phyloP scores from a whole-genome alignment of 2,329 filamentous ascomycete genomes.

The Epichloe sibirici region DNA sequence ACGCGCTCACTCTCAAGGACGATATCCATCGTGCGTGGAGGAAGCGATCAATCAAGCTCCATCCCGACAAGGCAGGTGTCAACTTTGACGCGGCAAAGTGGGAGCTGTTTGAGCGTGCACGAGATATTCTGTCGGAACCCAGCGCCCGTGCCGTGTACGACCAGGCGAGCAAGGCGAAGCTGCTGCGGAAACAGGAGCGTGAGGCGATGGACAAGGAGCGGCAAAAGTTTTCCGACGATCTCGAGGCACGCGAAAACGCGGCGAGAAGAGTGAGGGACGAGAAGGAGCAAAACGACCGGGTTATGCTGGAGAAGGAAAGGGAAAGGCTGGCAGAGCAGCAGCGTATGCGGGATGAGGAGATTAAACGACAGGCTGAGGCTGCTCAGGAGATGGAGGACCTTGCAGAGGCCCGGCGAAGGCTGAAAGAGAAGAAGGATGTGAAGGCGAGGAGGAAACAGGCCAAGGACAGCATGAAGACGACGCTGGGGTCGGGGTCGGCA shows the following conservation, averaged over 20 bases:
- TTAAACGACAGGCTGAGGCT: constrained; percentile 21
- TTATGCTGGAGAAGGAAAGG: constrained; percentile 25
- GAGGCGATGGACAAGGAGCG: constrained; percentile 62
- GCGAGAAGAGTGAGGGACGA: constrained; percentile 46
- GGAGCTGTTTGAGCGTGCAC: constrained; percentile 74
- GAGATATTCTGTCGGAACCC: constrained; percentile 65
- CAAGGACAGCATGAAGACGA: constrained; percentile 21
- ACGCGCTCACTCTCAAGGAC: constrained; percentile 50
- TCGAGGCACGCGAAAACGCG: constrained; percentile 65
- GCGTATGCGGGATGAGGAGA: constrained; percentile 26
- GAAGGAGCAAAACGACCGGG: constrained; percentile 22
- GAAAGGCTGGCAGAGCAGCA: constrained; percentile 24
- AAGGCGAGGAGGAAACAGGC: constrained; percentile 25
- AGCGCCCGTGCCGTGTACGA: constrained; percentile 68
- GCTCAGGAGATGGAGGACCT: constrained; percentile 27
- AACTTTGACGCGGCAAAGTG: constrained; percentile 70
- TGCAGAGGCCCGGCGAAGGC: constrained; percentile 22
- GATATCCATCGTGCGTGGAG: constrained; percentile 77
- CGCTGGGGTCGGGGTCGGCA: constrained; percentile 9
- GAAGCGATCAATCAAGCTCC: constrained; percentile 76
- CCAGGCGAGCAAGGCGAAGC: constrained; percentile 55
- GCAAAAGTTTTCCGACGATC: constrained; percentile 70
- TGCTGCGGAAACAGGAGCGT: constrained; percentile 57
- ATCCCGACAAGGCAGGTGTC: constrained; percentile 79
- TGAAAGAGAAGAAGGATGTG: constrained; percentile 29